Evolutionary conservation across 768 basidiomycete genomes (phyloP).

Genomic region (Trametes cingulata): DNA sequence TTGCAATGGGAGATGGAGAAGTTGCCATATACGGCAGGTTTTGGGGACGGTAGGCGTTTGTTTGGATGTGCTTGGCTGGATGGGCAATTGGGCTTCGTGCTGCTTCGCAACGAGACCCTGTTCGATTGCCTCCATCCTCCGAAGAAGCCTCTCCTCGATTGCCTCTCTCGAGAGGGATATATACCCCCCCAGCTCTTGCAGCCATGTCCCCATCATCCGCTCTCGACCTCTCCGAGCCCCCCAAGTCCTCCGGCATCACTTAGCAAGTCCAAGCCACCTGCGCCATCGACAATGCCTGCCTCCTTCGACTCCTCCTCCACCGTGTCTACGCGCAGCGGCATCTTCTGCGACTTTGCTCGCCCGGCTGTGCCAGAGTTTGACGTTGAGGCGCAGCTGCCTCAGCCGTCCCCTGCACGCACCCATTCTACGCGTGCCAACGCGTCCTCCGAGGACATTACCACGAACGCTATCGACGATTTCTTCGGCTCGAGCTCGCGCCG

Average conservation of each 20-base stretch:
- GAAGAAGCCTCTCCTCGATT: background rate
- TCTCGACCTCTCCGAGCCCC: background rate
- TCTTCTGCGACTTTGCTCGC: conserved; percentile 22
- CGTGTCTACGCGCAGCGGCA: conserved; percentile 7
- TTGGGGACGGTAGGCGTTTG: too few relatives aligned
- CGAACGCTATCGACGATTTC: conserved; percentile 30
- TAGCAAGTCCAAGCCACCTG: background rate
- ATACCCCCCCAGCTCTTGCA: background rate
- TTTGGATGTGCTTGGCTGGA: background rate
- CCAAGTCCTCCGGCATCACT: background rate
- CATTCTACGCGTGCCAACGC: background rate
- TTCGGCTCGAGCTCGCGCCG: conserved; percentile 28
- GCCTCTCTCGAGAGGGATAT: background rate
- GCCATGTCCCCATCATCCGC: conserved; percentile 14
- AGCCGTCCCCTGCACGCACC: conserved; percentile 1
- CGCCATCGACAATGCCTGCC: conserved; percentile 15
- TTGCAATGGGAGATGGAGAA: too few relatives aligned
- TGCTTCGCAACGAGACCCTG: background rate
- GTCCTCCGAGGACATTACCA: background rate
- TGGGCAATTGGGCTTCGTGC: background rate
- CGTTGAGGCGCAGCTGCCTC: conserved; percentile 19
- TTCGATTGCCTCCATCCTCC: conserved; percentile 12
- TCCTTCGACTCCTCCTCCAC: conserved; percentile 4
- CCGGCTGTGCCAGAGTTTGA: conserved; percentile 11
- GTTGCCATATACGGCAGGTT: too few relatives aligned